phyloP scores from a whole-genome alignment of 1,284 basidiomycete genomes.

The Ceratobasidium sp. region DNA sequence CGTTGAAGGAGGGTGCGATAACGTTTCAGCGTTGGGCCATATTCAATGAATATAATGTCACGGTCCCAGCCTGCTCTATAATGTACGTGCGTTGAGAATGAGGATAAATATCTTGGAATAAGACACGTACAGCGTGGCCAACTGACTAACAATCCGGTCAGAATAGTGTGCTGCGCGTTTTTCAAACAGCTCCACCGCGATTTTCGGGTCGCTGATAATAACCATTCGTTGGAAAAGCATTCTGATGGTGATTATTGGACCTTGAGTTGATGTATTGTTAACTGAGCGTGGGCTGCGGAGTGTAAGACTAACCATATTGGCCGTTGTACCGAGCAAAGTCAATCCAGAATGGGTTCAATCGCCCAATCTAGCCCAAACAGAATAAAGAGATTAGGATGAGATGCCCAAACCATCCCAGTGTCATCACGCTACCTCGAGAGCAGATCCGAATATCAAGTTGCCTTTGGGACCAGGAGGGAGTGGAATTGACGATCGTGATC shows the following conservation, averaged over 20 bases:
- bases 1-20: constrained; percentile 4
- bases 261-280: too few species aligned
- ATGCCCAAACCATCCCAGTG: too few species aligned
- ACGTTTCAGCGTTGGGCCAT: constrained; percentile 1
- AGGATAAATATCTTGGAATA: too few species aligned
- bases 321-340: constrained; percentile 1
- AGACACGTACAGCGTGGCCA: constrained; percentile 8
- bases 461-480: constrained; percentile 3
- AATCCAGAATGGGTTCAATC: constrained; percentile 2
- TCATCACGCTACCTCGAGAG: neutral
- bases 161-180: constrained; percentile 23
- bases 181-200: constrained; percentile 15
- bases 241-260: constrained; percentile 8
- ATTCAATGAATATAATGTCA: constrained; percentile 1
- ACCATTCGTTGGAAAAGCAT: constrained; percentile 1
- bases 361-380: constrained; percentile 1
- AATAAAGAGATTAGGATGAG: too few species aligned
- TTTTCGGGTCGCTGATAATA: neutral
- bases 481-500: neutral
- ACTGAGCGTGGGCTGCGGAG: too few species aligned
- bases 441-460: neutral
- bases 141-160: neutral
- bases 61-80: constrained; percentile 8
- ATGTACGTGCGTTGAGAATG: too few species aligned
- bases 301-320: constrained; percentile 3